Evolutionary conservation across 2,329 filamentous ascomycete genomes (phyloP).

Genomic region (Aspergillus terreus): DNA sequence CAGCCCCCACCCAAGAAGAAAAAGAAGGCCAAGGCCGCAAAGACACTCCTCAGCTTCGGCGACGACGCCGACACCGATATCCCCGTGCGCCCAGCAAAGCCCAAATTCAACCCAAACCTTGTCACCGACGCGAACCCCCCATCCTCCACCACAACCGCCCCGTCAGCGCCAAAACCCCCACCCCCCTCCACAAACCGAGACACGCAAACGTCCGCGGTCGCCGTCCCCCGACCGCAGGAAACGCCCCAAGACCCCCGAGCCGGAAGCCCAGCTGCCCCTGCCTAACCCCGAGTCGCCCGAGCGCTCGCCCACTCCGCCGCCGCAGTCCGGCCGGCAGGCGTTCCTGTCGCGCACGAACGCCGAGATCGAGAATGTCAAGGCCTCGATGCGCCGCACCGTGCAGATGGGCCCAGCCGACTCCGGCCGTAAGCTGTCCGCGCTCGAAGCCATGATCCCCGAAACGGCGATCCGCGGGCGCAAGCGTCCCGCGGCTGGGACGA

Average conservation of each 20-base stretch:
- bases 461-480: slow-evolving; percentile 46
- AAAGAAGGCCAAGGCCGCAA: slow-evolving; percentile 37
- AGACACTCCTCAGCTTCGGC: slow-evolving; percentile 46
- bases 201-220: slow-evolving; percentile 31
- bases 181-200: slow-evolving; percentile 7
- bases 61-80: slow-evolving; percentile 36
- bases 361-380: slow-evolving; percentile 44
- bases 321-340: slow-evolving; percentile 30
- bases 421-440: slow-evolving; percentile 41
- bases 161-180: background rate
- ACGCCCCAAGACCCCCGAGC: slow-evolving; percentile 38
- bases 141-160: slow-evolving; percentile 3
- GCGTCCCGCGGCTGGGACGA: slow-evolving; percentile 39
- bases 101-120: slow-evolving; percentile 47
- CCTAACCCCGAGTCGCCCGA: slow-evolving; percentile 41
- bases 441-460: slow-evolving; percentile 47
- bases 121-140: slow-evolving; percentile 32
- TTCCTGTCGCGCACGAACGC: slow-evolving; percentile 41
- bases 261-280: slow-evolving; percentile 42
- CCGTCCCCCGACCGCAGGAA: slow-evolving; percentile 30
- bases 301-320: slow-evolving; percentile 26
- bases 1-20: slow-evolving; percentile 36
- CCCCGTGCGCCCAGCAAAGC: slow-evolving; percentile 38
- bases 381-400: slow-evolving; percentile 45
- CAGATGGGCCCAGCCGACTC: slow-evolving; percentile 29